phyloP scores from a whole-genome alignment of 2,329 filamentous ascomycete species.

The Dactylellina leptospora region DNA sequence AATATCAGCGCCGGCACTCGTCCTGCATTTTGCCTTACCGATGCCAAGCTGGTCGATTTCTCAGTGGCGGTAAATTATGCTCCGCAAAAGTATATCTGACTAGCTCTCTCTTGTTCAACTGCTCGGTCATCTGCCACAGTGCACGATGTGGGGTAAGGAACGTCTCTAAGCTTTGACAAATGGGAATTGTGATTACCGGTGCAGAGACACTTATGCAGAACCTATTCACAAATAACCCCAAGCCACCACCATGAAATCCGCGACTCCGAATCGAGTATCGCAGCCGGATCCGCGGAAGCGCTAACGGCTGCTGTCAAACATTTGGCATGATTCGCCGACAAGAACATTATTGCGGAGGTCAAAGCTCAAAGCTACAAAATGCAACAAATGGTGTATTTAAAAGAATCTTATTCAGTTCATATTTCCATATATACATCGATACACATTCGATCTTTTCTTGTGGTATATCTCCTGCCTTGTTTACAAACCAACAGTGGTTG shows the following conservation, averaged over 20 bases:
- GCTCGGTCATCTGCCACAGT: constrained; percentile 49
- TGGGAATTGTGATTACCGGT: constrained; percentile 40
- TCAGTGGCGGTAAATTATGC: background rate
- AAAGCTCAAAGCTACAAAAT: background rate
- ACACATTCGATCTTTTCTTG: background rate
- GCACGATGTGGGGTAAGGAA: constrained; percentile 40
- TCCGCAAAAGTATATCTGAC: background rate
- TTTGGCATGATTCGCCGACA: constrained; percentile 25
- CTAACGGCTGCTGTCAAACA: constrained; percentile 30
- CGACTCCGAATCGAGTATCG: constrained; percentile 40
- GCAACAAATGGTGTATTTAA: too few relatives aligned
- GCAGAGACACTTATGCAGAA: constrained; percentile 42
- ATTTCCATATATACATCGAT: background rate
- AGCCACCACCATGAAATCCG: constrained; percentile 24
- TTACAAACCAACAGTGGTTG: constrained; percentile 10
- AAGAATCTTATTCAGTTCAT: too few relatives aligned
- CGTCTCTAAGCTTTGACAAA: constrained; percentile 12
- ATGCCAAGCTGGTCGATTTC: background rate
- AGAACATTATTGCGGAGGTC: background rate
- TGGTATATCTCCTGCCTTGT: too few relatives aligned
- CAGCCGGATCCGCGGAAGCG: constrained; percentile 49
- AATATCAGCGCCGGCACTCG: too few relatives aligned
- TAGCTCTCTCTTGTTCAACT: background rate
- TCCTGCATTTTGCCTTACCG: background rate
- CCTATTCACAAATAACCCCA: constrained; percentile 33